Percentiles rank a stretch among this genome's conserved stretches.
These are phyloP conservation scores for Somion occarium DNA, from an alignment of 1,284 basidiomycete genomes.

Conservation along the genomic window DNA sequence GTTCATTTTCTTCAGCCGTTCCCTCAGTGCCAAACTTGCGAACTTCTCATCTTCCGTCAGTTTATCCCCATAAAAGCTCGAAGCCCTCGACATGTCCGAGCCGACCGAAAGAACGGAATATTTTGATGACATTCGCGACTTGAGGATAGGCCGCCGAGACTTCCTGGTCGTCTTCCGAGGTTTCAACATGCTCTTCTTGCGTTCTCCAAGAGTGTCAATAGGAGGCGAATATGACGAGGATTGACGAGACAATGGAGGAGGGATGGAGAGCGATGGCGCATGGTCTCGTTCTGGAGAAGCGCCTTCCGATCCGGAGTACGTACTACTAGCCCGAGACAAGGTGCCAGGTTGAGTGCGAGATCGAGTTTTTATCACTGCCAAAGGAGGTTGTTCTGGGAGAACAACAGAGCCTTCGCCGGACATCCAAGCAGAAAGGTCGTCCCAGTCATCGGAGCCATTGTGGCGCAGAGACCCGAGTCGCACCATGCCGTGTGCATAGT, in stretches of 20 bases:
- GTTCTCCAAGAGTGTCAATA: not conserved
- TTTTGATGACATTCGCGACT: constrained; percentile 26
- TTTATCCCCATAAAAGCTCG: constrained; percentile 18
- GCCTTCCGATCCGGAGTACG: constrained; percentile 25
- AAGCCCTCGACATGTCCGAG: constrained; percentile 28
- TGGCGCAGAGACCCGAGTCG: not conserved
- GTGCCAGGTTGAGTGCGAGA: constrained; percentile 2
- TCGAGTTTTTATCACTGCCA: constrained; percentile 6
- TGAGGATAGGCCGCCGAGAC: constrained; percentile 16
- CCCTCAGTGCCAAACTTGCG: constrained; percentile 31
- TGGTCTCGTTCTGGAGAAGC: constrained; percentile 5
- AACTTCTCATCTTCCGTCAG: constrained; percentile 31
- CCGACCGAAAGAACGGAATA: constrained; percentile 29
- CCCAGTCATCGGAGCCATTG: not conserved
- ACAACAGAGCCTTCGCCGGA: not conserved
- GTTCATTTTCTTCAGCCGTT: constrained; percentile 27
- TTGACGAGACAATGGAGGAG: not conserved
- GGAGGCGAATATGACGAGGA: not conserved
- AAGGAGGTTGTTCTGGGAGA: constrained; percentile 4
- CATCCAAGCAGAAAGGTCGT: constrained; percentile 1
- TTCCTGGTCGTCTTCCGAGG: constrained; percentile 18
- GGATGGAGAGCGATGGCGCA: constrained; percentile 1
- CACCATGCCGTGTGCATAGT: not conserved
- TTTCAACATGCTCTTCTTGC: constrained; percentile 1
- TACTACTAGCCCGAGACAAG: constrained; percentile 10